Base-by-base conservation (phyloP, 345 rosid species). In the Viola odorata region DNA sequence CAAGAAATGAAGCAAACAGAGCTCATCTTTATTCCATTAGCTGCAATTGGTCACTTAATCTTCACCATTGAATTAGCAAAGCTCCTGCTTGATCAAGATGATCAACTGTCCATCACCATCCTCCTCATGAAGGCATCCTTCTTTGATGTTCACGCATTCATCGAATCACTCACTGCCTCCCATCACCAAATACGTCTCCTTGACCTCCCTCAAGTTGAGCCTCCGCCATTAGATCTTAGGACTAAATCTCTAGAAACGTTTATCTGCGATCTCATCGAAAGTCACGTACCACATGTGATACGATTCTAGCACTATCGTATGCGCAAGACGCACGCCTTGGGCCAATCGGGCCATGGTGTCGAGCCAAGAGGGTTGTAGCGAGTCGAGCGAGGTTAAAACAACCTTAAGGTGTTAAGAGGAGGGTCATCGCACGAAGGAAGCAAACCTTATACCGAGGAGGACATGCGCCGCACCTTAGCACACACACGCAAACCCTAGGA, bases 31-130 rank as follows among this genome's bases (percentile, higher is more conserved):
- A 5, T 79, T 36, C 80, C 83, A 54, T 15, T 47, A 1, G 77
- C 82, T 5, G 54, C 58, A 9, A 17, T 8, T 1, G 85, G 89
- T 17, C 92, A 88, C 73, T 55, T 77, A 32, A 71, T 68, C 6
- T 75, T 84, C 4, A 40, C 80, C 49, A 52, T 79, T 6, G 91
- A 84, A 57, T 73, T 84, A 41, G 82, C 85, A 0, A 78, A 72
- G 42, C 61, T 68, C 48, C 66, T 87, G 12, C 51, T 85, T 41
- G 45, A 63, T 47, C 73, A 32, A 0, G 75, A 85, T 55, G 53
- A 63, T 44, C 70, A 70, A 42, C 44, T 85, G 16, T 58, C 13
- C 7, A 16, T 77, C 70, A 74, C 75, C 6, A n/a, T 73, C 36
- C 77, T 79, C 13, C 50, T 65, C 9, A 70, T 68, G 60, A 67